These are phyloP conservation scores for Fomitopsis betulina DNA, from an alignment of 1,284 basidiomycete genomes.

Conservation along the genomic window DNA sequence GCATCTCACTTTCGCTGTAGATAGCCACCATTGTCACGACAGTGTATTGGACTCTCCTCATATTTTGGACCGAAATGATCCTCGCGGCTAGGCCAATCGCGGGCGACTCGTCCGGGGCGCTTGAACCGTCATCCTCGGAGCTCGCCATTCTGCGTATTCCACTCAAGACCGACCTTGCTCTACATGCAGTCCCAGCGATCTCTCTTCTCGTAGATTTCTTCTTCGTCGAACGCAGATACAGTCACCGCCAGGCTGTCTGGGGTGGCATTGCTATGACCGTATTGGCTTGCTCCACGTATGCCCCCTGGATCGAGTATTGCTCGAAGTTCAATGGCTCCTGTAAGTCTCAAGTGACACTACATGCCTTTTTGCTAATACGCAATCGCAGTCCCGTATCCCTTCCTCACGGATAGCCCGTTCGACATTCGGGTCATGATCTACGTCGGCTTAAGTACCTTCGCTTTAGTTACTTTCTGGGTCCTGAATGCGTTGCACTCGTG, in stretches of 20 bases:
- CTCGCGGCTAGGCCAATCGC: conserved; percentile 24
- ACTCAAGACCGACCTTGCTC: conserved; percentile 54
- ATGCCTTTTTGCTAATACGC: not conserved
- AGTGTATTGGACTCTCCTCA: conserved; percentile 69
- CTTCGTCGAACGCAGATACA: conserved; percentile 59
- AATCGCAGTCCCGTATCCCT: conserved; percentile 72
- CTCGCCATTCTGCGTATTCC: conserved; percentile 46
- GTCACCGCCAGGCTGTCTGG: conserved; percentile 35
- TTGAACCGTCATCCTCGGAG: conserved; percentile 32
- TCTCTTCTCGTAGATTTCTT: conserved; percentile 69
- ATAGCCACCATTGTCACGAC: conserved; percentile 62
- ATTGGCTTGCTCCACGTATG: conserved; percentile 49
- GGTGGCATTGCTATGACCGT: conserved; percentile 43
- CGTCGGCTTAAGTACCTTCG: conserved; percentile 43
- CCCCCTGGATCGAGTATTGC: conserved; percentile 66
- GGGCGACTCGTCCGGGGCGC: conserved; percentile 15
- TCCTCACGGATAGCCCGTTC: conserved; percentile 60
- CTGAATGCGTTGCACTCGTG: conserved; percentile 44
- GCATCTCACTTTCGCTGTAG: conserved; percentile 28
- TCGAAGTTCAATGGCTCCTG: conserved; percentile 59
- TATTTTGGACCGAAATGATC: conserved; percentile 51
- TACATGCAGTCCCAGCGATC: conserved; percentile 65
- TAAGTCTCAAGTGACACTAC: conserved; percentile 32
- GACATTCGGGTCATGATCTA: conserved; percentile 60
- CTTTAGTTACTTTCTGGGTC: conserved; percentile 50